Evolutionary conservation across 345 rosid genomes (phyloP), one percentile per base, ranked within the genome.

Genomic region (Eutrema japonicum): DNA sequence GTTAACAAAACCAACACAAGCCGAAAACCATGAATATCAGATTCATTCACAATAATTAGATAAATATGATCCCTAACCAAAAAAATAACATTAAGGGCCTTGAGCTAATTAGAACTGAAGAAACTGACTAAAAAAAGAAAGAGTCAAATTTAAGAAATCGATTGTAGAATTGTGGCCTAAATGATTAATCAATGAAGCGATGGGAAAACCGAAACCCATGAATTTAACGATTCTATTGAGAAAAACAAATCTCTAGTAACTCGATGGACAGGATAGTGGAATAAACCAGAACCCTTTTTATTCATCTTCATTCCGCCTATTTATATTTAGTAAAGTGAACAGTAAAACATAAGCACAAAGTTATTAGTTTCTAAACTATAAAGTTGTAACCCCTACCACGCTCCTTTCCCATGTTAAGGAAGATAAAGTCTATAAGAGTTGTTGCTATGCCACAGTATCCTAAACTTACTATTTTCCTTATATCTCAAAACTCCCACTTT

Each of bases 1-100:
- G 86, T 62, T 64, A 78, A 77, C 37, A 74, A 77, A 78, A 69
- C 14, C 10, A 59, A 65, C 35, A 47, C 38, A 16, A 33, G 14
- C 38, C 58, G 3, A 55, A 14, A 46, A 27, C 18, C 40, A 60
- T 68, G 30, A 75, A 18, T 41, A 46, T 9, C 45, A 41, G 36
- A 41, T 9, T 33, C 8, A 50, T 50, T 22, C 26, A 29, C 10
- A 18, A 27, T 70, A 27, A 16, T 30, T 42, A 66, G 38, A 65
- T 8, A 14, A 40, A 40, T 45, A 0, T 54, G 11, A 29, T 11
- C 36, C 33, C 1, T 7, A 41, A 56, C 46, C 36, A 38, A 13
- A 30, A 27, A 60, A 2, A 40, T 3, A 30, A 30, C 32, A 30
- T 54, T 10, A 52, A 30, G 4, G 8, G n/a, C 52, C 14, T 62